Base-by-base conservation (phyloP, 2,329 filamentous ascomycete genomes). In the Fusarium sp. region DNA sequence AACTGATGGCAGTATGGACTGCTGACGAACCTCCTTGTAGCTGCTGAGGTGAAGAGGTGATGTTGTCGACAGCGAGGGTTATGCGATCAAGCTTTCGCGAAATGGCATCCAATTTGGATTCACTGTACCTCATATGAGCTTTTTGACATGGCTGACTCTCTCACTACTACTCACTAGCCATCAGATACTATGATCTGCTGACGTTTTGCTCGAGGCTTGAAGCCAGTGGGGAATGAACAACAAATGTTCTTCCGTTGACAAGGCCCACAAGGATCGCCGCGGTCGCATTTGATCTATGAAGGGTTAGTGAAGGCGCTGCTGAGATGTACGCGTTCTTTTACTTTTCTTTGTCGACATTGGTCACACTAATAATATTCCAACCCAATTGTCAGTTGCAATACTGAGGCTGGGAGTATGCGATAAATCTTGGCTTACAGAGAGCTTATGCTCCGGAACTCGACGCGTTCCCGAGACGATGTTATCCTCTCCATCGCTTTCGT, bases 261-360 rank as follows among this genome's bases (percentile, higher is more conserved):
- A 1, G 62, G 62, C 17, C 62, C 62, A 6, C 62, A 65, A 13
- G 62, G 62, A 22, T 65, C 31, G 4, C n/a, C 42, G 2, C 62
- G 62, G 18, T 65, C 62, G 5, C 62, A 65, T 45, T 65, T 65
- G 13, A 65, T 31, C 62, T 65, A 29, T 4, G 7, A 13, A 13
- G 7, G 5, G 1, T 38, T 1, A 38, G 20, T 39, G 12, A 7
- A 38, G 22, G 20, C 4, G 17, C 13, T 31, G 5, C 3, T 8
- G 17, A 27, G 9, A 39, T 31, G 2, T 3, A 52, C 7, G 2
- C 7, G 3, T 1, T 38, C 3, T 2, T 18, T 7, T 15, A 58
- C 62, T 42, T 65, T 65, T 25, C 62, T 20, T 33, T 65, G 61
- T 20, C 62, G 36, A 14, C 62, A 65, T 3, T 65, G 49, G 15